Percentiles rank a stretch among this genome's conserved stretches.
Conservation (phyloP, 139 green algal genomes). For the Klebsormidium nitens region DNA sequence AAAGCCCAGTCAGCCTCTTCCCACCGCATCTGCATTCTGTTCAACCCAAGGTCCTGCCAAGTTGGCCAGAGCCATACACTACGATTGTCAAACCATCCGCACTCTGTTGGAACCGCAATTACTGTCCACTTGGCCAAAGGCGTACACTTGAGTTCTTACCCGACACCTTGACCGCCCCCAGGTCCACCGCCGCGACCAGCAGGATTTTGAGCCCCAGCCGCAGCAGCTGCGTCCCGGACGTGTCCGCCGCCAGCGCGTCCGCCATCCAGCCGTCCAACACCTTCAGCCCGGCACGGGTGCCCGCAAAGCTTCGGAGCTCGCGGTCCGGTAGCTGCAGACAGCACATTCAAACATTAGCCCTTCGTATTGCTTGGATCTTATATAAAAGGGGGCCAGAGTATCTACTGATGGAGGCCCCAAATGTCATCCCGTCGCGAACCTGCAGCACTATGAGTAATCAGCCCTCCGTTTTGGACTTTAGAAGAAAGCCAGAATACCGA, state of each 20-base stretch:
- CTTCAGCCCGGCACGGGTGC: conserved; percentile 11
- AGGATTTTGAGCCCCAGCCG: background rate
- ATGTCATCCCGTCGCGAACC: background rate
- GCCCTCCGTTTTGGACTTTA: too few relatives aligned
- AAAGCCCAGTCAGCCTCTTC: background rate
- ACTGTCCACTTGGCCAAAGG: background rate
- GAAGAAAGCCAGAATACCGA: too few relatives aligned
- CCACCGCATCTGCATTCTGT: background rate
- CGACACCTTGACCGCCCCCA: background rate
- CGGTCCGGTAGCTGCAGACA: conserved; percentile 7
- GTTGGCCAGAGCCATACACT: background rate
- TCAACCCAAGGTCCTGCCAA: background rate
- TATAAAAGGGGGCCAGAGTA: too few relatives aligned
- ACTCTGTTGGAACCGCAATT: too few relatives aligned
- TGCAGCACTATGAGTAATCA: conserved; percentile 10
- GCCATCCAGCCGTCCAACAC: conserved; percentile 16
- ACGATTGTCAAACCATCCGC: too few relatives aligned
- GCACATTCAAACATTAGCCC: conserved; percentile 8
- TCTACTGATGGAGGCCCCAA: too few relatives aligned
- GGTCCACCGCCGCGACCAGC: background rate
- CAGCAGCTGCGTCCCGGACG: background rate
- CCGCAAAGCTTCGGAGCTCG: conserved; percentile 9
- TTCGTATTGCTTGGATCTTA: conserved; percentile 12
- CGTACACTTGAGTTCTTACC: background rate
- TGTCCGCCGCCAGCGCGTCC: conserved; percentile 1